A percentile compares a stretch with the other conserved stretches of the same genome.
These are phyloP conservation scores for Lichenothelia convexa DNA, from an alignment of 495 filamentous ascomycete species.

Conservation along the genomic window DNA sequence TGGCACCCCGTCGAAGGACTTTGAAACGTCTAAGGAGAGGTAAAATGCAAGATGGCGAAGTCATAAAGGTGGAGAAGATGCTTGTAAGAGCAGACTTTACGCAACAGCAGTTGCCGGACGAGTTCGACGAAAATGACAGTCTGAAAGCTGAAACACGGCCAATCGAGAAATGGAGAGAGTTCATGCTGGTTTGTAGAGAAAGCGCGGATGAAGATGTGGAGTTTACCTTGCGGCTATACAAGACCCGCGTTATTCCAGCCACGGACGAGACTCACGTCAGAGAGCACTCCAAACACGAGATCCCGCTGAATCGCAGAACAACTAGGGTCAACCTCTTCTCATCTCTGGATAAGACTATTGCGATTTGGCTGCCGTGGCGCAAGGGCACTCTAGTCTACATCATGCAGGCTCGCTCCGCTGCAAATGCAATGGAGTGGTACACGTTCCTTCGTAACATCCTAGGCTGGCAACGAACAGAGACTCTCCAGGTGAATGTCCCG, in stretches of 20 bases:
- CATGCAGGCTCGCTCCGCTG: constrained; percentile 44
- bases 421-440: constrained; percentile 55
- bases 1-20: constrained; percentile 18
- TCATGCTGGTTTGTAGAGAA: constrained; percentile 49
- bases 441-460: constrained; percentile 47
- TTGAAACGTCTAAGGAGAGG: constrained; percentile 24
- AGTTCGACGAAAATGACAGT: constrained; percentile 52
- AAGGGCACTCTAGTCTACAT: constrained; percentile 47
- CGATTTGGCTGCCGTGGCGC: constrained; percentile 42
- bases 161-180: constrained; percentile 54
- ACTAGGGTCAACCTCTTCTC: constrained; percentile 53
- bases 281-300: constrained; percentile 35
- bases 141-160: constrained; percentile 39
- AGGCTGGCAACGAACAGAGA: constrained; percentile 38
- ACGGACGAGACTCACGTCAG: constrained; percentile 33
- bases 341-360: constrained; percentile 52
- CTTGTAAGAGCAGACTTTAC: constrained; percentile 47
- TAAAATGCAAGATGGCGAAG: constrained; percentile 37
- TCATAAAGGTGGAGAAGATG: constrained; percentile 61
- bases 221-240: constrained; percentile 49
- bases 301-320: constrained; percentile 33
- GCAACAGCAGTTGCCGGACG: constrained; percentile 33
- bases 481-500: constrained; percentile 48
- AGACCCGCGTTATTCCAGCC: constrained; percentile 44
- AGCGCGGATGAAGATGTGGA: constrained; percentile 32